Evolutionary conservation across 768 basidiomycete species (phyloP), one percentile per base, ranked within the genome.

Genomic region (Mycena olivaceomarginata): DNA sequence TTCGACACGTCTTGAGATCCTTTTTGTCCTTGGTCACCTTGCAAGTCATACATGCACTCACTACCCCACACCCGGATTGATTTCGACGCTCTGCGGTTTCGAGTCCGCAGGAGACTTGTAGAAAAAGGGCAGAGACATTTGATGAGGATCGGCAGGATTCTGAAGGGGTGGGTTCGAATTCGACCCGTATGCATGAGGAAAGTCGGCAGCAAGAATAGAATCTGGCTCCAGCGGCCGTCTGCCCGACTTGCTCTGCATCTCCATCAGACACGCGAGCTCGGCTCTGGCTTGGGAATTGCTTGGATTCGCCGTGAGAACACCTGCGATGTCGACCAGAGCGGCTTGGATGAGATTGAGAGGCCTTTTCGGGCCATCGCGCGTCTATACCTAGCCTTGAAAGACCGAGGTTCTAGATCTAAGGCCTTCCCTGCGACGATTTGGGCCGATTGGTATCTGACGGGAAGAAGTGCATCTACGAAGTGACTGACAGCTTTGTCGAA

Each of bases 181-280:
- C 5, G 66, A 74, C 15, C 72, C 72, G 25, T 74, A 62, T n/a
- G 72, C 72, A 40, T 67, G 65, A 4, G 72, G 72, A n/a, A 53
- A 67, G 41, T 67, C 57, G 46, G 48, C 18, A 3, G 45, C 22
- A 8, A 74, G 56, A 4, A 74, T 62, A 2, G 39, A 4, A 6
- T 40, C 16, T 41, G 72, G 66, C 37, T 62, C 66, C 16, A 74
- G 66, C n/a, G 46, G 45, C 13, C 72, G 46, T 59, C 41, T 60
- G 13, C 66, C 72, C 4, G 45, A 25, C 37, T 13, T 67, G 7
- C 20, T n/a, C 51, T 74, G 72, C 8, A 74, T 46, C 3, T 39
- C 57, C 15, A 31, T 45, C 13, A 74, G 45, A 7, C 12, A 20
- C 1, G 37, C n/a, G 37, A 74, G 31, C 46, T 67, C 72, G 7